Conservation (phyloP, 352 stramenopile species). For the Phytophthora sojae region DNA sequence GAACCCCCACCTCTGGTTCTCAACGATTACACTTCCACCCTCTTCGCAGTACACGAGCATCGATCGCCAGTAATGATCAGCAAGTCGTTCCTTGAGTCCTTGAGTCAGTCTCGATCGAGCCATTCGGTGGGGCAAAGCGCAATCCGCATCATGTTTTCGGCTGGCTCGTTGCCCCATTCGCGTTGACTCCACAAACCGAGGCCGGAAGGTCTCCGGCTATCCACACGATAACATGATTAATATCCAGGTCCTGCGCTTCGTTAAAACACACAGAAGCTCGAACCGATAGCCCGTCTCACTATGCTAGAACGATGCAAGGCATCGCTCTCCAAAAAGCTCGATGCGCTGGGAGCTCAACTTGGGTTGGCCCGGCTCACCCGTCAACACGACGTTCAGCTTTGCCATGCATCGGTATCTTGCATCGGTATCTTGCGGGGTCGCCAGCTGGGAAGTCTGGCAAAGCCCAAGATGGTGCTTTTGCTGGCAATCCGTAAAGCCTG, state of each 20-base stretch:
- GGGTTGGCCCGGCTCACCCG: conserved; percentile 23
- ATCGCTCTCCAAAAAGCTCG: conserved; percentile 13
- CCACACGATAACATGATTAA: conserved; percentile 21
- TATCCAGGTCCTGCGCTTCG: neutral
- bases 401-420: conserved; percentile 16
- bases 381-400: neutral
- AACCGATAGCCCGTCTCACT: neutral
- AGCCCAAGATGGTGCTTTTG: conserved; percentile 8
- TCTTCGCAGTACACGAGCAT: neutral
- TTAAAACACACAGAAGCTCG: neutral
- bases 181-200: conserved; percentile 24
- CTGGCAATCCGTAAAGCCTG: neutral
- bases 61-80: neutral
- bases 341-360: neutral
- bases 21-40: neutral
- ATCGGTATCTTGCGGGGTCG: conserved; percentile 19
- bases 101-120: neutral
- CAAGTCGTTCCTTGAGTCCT: neutral
- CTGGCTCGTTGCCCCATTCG: conserved; percentile 4
- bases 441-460: conserved; percentile 17
- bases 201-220: conserved; percentile 22
- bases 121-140: conserved; percentile 24
- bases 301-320: neutral
- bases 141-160: conserved; percentile 15
- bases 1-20: too few species aligned